Conservation (phyloP, 306 rosid species). For the Cucumis sativus region DNA sequence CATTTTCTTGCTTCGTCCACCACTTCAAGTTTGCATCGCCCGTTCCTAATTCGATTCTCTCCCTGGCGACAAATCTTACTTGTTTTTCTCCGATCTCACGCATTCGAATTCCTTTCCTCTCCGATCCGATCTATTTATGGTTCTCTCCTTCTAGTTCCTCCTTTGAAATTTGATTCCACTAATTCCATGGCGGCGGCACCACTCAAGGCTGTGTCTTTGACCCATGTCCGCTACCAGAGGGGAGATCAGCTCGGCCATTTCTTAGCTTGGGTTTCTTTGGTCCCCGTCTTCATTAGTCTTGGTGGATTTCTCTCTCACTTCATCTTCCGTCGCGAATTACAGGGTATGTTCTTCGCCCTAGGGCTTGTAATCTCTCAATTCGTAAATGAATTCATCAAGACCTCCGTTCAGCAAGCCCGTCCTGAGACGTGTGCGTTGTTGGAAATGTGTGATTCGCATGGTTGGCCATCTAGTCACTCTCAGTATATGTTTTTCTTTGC, state of each 20-base stretch:
- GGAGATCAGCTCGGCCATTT: conserved; percentile 74
- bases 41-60: not conserved
- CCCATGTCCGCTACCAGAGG: conserved; percentile 58
- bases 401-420: conserved; percentile 62
- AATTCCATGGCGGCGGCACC: conserved; percentile 16
- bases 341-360: conserved; percentile 61
- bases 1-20: not conserved
- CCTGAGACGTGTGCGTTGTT: conserved; percentile 68
- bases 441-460: conserved; percentile 86
- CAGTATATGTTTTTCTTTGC: conserved; percentile 94
- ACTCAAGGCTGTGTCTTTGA: conserved; percentile 64
- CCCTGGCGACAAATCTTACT: not conserved
- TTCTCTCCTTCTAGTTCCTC: not conserved
- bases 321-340: conserved; percentile 92
- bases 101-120: not conserved
- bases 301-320: conserved; percentile 82
- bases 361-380: conserved; percentile 64
- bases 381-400: conserved; percentile 63
- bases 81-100: not conserved
- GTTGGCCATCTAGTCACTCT: conserved; percentile 94
- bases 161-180: not conserved
- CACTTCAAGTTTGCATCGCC: not conserved
- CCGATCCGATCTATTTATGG: not conserved
- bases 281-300: conserved; percentile 75
- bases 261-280: conserved; percentile 73